A percentile compares a stretch with the other conserved stretches of the same genome.
phyloP scores from a whole-genome alignment of 495 filamentous ascomycete species.

The Neurospora sp. region DNA sequence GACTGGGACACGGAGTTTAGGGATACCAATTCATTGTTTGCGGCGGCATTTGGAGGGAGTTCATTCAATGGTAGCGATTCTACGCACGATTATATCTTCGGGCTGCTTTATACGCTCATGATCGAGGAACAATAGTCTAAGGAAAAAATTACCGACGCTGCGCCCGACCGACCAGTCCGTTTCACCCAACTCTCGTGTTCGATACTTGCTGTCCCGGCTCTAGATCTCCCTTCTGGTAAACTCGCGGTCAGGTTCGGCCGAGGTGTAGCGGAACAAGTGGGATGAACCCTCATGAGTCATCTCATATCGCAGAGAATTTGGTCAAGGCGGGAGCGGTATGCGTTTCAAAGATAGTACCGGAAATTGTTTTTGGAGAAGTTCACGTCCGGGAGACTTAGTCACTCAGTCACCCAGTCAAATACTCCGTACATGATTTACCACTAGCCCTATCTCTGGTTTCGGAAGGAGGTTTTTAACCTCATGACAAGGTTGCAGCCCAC shows the following conservation, averaged over 20 bases:
- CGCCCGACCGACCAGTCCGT: neutral
- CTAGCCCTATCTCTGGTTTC: neutral
- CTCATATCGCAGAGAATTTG: neutral
- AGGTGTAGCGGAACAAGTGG: neutral
- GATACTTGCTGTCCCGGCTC: neutral
- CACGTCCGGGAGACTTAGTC: neutral
- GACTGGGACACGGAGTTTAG: slow-evolving; percentile 4
- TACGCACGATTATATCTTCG: neutral
- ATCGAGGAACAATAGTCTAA: neutral
- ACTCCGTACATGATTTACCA: neutral
- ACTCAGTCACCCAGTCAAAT: neutral
- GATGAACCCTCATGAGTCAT: neutral
- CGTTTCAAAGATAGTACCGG: neutral
- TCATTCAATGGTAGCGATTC: neutral
- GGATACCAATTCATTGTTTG: slow-evolving; percentile 4
- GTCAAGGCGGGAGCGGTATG: neutral
- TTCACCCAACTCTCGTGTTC: neutral
- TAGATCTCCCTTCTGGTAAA: neutral
- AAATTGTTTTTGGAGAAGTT: neutral
- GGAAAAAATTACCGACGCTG: neutral
- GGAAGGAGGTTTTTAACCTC: neutral
- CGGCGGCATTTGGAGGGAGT: neutral
- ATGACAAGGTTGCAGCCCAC: neutral
- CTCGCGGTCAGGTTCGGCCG: neutral
- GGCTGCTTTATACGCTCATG: neutral